Evolutionary conservation across 345 rosid species (phyloP), one percentile per base, ranked within the genome.

Genomic region (Citrus sp.): DNA sequence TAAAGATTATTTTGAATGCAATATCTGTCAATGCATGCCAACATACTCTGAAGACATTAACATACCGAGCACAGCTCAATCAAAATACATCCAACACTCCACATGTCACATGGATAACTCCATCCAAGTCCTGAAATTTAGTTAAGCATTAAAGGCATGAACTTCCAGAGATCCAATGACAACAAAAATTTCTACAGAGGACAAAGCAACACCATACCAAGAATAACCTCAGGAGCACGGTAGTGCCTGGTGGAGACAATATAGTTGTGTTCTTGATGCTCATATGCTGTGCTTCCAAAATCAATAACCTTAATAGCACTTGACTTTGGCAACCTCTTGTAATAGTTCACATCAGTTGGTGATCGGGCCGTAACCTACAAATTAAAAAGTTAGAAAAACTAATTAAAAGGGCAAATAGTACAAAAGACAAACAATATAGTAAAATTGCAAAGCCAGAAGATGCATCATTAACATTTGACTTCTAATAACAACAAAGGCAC

Each of bases 221-320:
- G 90, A 74, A 89, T 89, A 86, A 91, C 92, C 80, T 91, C 93
- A 4, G 95, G 95, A n/a, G 93, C 92, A 40, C 93, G 90, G 72
- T 91, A 91, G 78, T 91, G 95, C 83, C 93, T 79, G 6, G 93
- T 91, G n/a, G 93, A 91, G 65, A 89, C 93, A 78, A 91, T 86
- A 51, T 88, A 88, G 74, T 82, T 89, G 87, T 86, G 92, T 56
- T 80, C 85, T 81, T 85, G 89, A 78, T 80, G 86, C 30, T 88
- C 95, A 83, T 83, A 83, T 58, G 90, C 89, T 13, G 93, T 88
- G 86, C 92, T 91, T 51, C 95, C 95, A 85, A 91, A 91, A 85
- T 91, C 95, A 49, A 91, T 91, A 35, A 91, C 90, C 86, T 91
- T 91, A 55, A 91, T 91, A 34, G 90, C 86, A 83, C 95, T 88